phyloP scores from a whole-genome alignment of 768 basidiomycete genomes.

The Flagelloscypha sp. region DNA sequence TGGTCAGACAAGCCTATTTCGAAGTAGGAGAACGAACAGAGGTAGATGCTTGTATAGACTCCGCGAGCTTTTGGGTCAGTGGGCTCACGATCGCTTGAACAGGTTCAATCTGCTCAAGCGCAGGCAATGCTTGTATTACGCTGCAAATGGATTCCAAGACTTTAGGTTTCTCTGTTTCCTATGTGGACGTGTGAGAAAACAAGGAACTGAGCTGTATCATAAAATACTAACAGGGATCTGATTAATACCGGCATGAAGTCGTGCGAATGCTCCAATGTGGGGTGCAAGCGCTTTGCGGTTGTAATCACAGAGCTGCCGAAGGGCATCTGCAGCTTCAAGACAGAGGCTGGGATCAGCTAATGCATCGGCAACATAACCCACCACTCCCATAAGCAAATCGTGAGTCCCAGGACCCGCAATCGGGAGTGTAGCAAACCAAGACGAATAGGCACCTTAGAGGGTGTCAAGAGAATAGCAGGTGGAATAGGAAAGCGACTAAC shows the following conservation, averaged over 20 bases:
- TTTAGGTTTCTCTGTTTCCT: slow-evolving; percentile 85
- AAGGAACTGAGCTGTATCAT: not conserved
- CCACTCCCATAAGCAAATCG: slow-evolving; percentile 52
- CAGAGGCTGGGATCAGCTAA: slow-evolving; percentile 57
- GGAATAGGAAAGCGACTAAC: slow-evolving; percentile 30
- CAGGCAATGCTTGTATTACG: slow-evolving; percentile 84
- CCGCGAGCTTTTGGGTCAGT: slow-evolving; percentile 60
- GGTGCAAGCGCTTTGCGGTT: slow-evolving; percentile 78
- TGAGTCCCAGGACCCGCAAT: slow-evolving; percentile 17
- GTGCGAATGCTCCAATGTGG: slow-evolving; percentile 79
- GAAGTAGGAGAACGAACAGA: slow-evolving; percentile 28
- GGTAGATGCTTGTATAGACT: slow-evolving; percentile 46
- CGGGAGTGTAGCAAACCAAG: slow-evolving; percentile 64
- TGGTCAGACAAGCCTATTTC: not conserved
- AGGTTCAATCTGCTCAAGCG: slow-evolving; percentile 68
- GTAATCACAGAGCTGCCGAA: slow-evolving; percentile 84
- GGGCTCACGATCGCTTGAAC: slow-evolving; percentile 68
- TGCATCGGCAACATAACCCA: slow-evolving; percentile 64
- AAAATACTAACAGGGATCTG: slow-evolving; percentile 55
- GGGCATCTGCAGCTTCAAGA: slow-evolving; percentile 68
- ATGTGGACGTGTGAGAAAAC: slow-evolving; percentile 4
- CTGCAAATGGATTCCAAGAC: slow-evolving; percentile 89
- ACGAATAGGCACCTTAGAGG: slow-evolving; percentile 57
- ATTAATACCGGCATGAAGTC: slow-evolving; percentile 69
- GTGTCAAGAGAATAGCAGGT: slow-evolving; percentile 2